Evolutionary conservation across 2,329 filamentous ascomycete species (phyloP), one percentile per base, ranked within the genome.

Genomic region (Parafenestella ontariensis): DNA sequence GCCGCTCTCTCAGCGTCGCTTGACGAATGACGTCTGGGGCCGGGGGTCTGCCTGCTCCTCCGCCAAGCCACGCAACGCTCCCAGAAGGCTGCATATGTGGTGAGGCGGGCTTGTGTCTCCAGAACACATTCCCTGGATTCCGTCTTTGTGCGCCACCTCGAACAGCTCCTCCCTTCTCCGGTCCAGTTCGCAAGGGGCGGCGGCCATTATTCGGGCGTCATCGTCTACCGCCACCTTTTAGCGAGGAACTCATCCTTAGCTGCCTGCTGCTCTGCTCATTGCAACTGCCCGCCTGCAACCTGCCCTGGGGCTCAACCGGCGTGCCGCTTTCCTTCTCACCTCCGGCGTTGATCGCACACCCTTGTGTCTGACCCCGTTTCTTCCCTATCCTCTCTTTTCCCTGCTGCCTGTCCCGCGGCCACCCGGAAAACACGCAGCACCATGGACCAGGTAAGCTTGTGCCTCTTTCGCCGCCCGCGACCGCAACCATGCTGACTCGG

Each of bases 391-490:
- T 52, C 37, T 52, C 39, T 47, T 26, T 33, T 33, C 43, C 46
- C 20, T 46, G 46, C 50, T 52, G 39, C 49, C 50, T 58, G 23
- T 40, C 55, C 57, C 49, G 52, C 45, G 9, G 46, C 51, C 45
- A 59, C 54, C 50, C 47, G 45, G 10, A 24, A 24, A 15, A 6
- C n/a, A 48, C 43, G 52, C 58, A 56, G 49, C 57, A 53, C 50
- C 62, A 76, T 76, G 74, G 73, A 76, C 46, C 74, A 75, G 67
- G 74, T 76, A 76, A 71, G 73, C 63, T 58, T 52, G 51, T 48
- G 52, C 56, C 52, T 42, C 39, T 44, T 21, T 15, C 21, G 37
- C 42, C 42, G 31, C 36, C 52, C 37, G 4, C 13, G 15, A 34
- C 31, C 31, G 28, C 31, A 43, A n/a, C n/a, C 34, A 45, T 47